Percentiles rank a stretch among this genome's conserved stretches.
These are phyloP conservation scores for Aspergillus hancockii DNA, from an alignment of 495 filamentous ascomycete species.

Conservation along the genomic window DNA sequence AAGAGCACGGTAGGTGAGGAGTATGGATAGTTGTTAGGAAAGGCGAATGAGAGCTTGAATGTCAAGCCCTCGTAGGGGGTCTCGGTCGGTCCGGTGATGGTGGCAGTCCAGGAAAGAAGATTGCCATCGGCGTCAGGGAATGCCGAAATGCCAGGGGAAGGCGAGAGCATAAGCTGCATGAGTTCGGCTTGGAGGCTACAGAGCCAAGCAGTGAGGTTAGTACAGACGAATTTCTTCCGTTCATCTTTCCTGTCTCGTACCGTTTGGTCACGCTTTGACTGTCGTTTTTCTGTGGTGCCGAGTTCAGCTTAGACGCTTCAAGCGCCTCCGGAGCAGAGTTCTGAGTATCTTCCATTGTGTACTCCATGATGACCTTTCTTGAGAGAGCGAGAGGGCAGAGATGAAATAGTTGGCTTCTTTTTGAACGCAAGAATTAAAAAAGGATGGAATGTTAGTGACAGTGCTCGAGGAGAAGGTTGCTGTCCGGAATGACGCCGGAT, in stretches of 20 bases:
- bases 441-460: slow-evolving; percentile 29
- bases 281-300: slow-evolving; percentile 55
- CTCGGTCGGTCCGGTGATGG: slow-evolving; percentile 86
- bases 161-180: slow-evolving; percentile 95
- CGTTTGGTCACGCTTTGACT: slow-evolving; percentile 79
- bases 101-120: slow-evolving; percentile 88
- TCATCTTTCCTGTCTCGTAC: slow-evolving; percentile 41
- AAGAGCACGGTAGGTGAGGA: slow-evolving; percentile 89
- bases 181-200: slow-evolving; percentile 90
- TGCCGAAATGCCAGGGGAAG: slow-evolving; percentile 90
- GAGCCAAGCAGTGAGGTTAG: slow-evolving; percentile 13
- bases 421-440: slow-evolving; percentile 6
- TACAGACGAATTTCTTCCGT: background rate
- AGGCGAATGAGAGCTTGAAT: slow-evolving; percentile 91
- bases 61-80: slow-evolving; percentile 88
- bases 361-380: slow-evolving; percentile 53
- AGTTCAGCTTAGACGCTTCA: slow-evolving; percentile 59
- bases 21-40: slow-evolving; percentile 92
- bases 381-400: slow-evolving; percentile 11
- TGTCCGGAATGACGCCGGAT: slow-evolving; percentile 46
- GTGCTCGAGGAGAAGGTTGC: slow-evolving; percentile 32
- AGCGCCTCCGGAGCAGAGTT: slow-evolving; percentile 66
- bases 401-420: background rate
- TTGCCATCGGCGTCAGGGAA: slow-evolving; percentile 91
- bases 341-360: slow-evolving; percentile 69